Base-by-base conservation (phyloP, 1,139 yeast species). In the Pichia sp. region DNA sequence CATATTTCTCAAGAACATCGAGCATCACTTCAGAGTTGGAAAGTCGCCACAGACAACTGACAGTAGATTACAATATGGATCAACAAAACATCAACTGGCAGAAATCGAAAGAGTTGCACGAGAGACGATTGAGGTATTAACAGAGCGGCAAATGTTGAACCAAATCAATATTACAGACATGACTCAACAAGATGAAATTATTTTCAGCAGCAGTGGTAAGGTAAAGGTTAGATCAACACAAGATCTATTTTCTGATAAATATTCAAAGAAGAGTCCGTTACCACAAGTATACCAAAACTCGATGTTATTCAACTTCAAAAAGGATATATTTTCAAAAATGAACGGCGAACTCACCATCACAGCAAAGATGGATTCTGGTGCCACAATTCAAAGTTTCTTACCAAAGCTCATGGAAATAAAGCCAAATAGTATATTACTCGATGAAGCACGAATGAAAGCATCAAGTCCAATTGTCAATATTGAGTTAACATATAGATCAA, bases 11-110 rank as follows among this genome's bases (percentile, higher is more conserved):
- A 58, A 55, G 39, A 58, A 57, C 38, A 39, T 41, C 3, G 50
- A 50, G 34, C 52, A 52, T 38, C 52, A 40, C 41, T 46, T 62
- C 30, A 47, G 63, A 21, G 53, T 62, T 20, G 47, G 53, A 10
- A 48, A 38, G 28, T 18, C 11, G 1, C 21, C 38, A 6, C 22
- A 30, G 12, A 3, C 42, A 14, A 42, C 39, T 28, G 48, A 50
- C 21, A 34, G n/a, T 12, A 22, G 27, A 14, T 36, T 43, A 5
- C 36, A 42, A 33, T 52, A 18, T 45, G 51, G 38, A 10, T 38
- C 40, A 24, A 51, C 59, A 1, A 22, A 33, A 5, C 40, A 43
- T n/a, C 61, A 58, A 42, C 11, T 60, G 3, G 40, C 39, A 8
- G 36, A 31, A n/a, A 27, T 56, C 10, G 54, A 57, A 33, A 52